Percentiles rank a stretch among this genome's conserved stretches.
These are phyloP conservation scores for Nannochloropsis oceanica DNA, from an alignment of 108 stramenopile genomes.

Conservation along the genomic window DNA sequence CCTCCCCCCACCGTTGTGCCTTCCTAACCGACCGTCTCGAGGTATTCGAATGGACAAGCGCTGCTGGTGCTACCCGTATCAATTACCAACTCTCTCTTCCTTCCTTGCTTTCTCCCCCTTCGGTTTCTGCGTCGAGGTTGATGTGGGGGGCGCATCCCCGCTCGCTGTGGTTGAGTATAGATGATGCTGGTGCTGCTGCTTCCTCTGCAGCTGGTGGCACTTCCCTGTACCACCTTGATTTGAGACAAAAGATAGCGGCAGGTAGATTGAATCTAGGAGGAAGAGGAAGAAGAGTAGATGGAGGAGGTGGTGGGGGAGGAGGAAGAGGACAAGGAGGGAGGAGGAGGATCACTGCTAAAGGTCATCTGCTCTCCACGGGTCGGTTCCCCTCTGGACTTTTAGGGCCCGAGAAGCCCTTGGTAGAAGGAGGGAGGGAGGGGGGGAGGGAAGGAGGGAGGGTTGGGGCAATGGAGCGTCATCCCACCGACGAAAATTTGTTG, in stretches of 20 bases:
- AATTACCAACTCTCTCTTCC: not conserved
- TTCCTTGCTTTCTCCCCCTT: not conserved
- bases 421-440: not conserved
- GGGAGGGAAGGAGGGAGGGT: not conserved
- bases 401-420: too few species aligned
- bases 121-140: not conserved
- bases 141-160: not conserved
- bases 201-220: too few species aligned
- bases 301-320: not conserved
- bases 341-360: too few species aligned
- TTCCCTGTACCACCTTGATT: too few species aligned
- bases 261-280: too few species aligned
- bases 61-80: not conserved
- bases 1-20: not conserved
- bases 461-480: not conserved
- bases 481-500: not conserved
- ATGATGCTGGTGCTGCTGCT: not conserved
- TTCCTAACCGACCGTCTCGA: not conserved
- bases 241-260: too few species aligned
- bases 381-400: too few species aligned
- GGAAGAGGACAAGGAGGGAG: not conserved
- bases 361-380: too few species aligned
- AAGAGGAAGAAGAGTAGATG: too few species aligned
- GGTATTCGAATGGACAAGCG: not conserved
- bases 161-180: not conserved